Base-by-base conservation (phyloP, 2,329 filamentous ascomycete genomes). In the Diplodia sapinea region DNA sequence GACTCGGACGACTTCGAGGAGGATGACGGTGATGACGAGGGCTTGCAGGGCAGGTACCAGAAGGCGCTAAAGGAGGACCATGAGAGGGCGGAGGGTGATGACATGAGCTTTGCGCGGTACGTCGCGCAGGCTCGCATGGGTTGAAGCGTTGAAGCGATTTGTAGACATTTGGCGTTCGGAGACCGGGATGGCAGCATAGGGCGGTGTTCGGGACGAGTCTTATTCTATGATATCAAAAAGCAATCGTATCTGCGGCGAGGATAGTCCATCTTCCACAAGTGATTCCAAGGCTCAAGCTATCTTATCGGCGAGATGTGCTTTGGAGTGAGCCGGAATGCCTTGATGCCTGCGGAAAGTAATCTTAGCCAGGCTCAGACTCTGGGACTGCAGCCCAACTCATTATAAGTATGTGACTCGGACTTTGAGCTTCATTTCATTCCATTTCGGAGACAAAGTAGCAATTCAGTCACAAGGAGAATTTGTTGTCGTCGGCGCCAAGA, bases 11-110 rank as follows among this genome's bases (percentile, higher is more conserved):
- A 88, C 3, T 62, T 67, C 17, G 85, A 87, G 31, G 84, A 86
- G 9, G 85, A 85, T 47, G 85, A 84, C 1, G 85, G 87, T 52
- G 85, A 73, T 13, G 75, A 80, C 31, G 87, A 89, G 69, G 88
- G 91, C 2, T 83, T 97, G 56, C 88, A 91, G 74, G 83, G 87
- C 61, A 84, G 93, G 70, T 98, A 97, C 76, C 86, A 91, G 75
- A 86, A 91, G 52, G 92, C 93, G 0, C 82, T 96, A 73, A 83
- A 84, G 47, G 86, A 88, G 13, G 86, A 61, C 74, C 74, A 40
- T 63, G 78, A 61, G 74, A 74, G 56, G 73, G 71, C 13, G 11
- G 75, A 75, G 20, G 77, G 78, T 12, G 80, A 83, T 56, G 85
- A 86, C 69, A 78, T 82, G 69, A 85, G 83, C 70, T 85, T 86